phyloP scores from a whole-genome alignment of 2,329 filamentous ascomycete species.

The Teratosphaeria destructans region DNA sequence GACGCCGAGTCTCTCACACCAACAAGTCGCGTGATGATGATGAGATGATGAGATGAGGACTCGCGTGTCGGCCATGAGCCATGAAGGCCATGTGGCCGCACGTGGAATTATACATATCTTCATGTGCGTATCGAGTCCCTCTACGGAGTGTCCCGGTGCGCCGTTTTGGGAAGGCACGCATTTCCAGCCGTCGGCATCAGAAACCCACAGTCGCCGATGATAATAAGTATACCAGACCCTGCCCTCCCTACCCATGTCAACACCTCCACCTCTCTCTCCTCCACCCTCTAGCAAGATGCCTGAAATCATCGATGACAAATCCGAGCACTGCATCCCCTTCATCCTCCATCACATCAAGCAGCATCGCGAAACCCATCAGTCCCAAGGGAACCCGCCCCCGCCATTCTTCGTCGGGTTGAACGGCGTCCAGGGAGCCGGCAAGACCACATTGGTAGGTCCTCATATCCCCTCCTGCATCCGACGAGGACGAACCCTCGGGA shows the following conservation, averaged over 20 bases:
- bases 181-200: background rate
- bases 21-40: no score
- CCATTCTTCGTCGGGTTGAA: constrained; percentile 85
- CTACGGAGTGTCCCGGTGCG: background rate
- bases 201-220: background rate
- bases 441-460: constrained; percentile 67
- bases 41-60: background rate
- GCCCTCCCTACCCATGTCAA: no score
- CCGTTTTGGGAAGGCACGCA: background rate
- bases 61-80: background rate
- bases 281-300: constrained; percentile 27
- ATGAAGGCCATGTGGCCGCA: background rate
- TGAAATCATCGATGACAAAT: constrained; percentile 64
- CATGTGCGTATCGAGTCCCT: no score
- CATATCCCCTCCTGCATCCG: no score
- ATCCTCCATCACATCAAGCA: constrained; percentile 51
- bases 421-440: constrained; percentile 83
- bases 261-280: background rate
- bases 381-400: constrained; percentile 29
- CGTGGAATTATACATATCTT: background rate
- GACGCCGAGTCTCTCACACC: background rate
- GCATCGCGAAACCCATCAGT: constrained; percentile 36
- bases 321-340: constrained; percentile 66
- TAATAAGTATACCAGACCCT: background rate
- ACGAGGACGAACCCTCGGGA: background rate